These are phyloP conservation scores for Moringa oleifera DNA, from an alignment of 345 rosid species.

Conservation along the genomic window DNA sequence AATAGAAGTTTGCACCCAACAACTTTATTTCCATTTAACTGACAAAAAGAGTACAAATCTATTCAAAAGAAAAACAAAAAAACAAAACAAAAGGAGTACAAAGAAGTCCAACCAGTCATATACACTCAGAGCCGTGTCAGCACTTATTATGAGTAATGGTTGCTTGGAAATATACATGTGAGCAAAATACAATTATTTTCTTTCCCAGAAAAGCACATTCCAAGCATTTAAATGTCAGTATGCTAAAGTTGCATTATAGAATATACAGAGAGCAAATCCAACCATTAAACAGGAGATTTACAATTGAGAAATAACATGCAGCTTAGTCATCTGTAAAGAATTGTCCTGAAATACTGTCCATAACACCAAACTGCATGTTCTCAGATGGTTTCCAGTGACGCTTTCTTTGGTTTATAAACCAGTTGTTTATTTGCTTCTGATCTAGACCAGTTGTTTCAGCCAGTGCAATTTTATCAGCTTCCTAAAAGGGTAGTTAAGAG, in stretches of 20 bases:
- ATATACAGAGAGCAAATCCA: conserved; percentile 10
- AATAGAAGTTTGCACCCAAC: no score
- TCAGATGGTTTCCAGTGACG: conserved; percentile 88
- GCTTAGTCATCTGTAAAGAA: conserved; percentile 49
- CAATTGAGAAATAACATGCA: conserved; percentile 15
- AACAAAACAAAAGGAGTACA: no score
- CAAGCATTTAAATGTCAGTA: conserved; percentile 12
- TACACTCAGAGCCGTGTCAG: not conserved
- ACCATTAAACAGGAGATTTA: not conserved
- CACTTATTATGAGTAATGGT: not conserved
- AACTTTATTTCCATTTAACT: no score
- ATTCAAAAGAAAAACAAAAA: no score
- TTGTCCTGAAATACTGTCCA: conserved; percentile 54
- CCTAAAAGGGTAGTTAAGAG: conserved; percentile 25
- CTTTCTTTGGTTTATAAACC: conserved; percentile 89
- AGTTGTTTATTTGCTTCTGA: conserved; percentile 82
- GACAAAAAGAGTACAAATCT: no score
- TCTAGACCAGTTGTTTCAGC: conserved; percentile 78
- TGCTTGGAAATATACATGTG: conserved; percentile 16
- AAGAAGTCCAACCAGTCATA: no score
- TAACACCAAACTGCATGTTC: conserved; percentile 56
- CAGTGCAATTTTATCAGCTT: conserved; percentile 58
- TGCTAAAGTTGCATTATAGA: conserved; percentile 6
- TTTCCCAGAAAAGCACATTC: not conserved
- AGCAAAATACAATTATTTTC: conserved; percentile 18